Evolutionary conservation across 1,284 basidiomycete genomes (phyloP), one percentile per base, ranked within the genome.

Genomic region (Phellopilus nigrolimitatus): DNA sequence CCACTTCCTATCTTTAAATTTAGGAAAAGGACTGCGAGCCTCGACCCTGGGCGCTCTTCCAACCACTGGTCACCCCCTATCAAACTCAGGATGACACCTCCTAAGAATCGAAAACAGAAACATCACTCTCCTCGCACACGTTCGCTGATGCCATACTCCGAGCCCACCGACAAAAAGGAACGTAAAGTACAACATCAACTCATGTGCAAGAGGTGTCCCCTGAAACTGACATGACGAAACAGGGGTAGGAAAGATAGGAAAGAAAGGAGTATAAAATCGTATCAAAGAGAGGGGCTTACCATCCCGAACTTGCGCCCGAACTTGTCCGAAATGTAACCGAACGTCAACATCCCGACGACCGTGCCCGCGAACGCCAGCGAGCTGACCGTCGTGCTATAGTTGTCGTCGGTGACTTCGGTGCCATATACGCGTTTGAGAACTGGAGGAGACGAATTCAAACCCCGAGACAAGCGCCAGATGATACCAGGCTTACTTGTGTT

Each of bases 301-400:
- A 92, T 93, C 52, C 91, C 90, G 60, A 84, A 85, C 63, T 95
- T 95, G 49, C 94, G 80, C 6, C 93, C 93, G 51, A 93, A 61
- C 64, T 87, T 88, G 66, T 97, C 94, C 6, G 88, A 89, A 51
- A 93, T 68, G 63, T 82, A 91, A 21, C 85, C 85, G 60, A 88
- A 88, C 30, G 64, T 57, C 50, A 89, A 64, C 86, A 88, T 88
- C 39, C 87, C 93, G n/a, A 92, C 72, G 36, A 95, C 70, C 10
- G 88, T 93, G 15, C 91, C 91, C 24, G 82, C 91, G 60, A 94
- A 94, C 0, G 76, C 76, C 56, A 91, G 68, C 64, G 84, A 85
- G 56, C 73, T 74, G 33, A 92, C 67, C 0, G 71, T 73, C n/a
- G 68, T 79, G 63, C 77, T 76, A 63, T 85, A 84, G 60, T 82